phyloP scores from a whole-genome alignment of 495 filamentous ascomycete species.

The Neurospora sp. region DNA sequence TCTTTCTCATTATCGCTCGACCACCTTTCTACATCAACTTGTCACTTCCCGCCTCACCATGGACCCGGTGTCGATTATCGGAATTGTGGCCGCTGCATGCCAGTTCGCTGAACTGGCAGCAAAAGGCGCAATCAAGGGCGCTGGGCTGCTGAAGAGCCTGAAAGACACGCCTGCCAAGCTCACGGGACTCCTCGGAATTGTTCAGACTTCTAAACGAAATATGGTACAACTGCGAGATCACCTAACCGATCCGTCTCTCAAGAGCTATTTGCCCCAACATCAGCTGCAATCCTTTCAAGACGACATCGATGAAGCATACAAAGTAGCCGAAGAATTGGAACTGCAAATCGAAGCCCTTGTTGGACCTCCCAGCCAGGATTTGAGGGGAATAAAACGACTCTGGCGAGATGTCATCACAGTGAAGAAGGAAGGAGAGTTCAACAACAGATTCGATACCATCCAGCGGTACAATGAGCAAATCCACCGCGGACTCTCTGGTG shows the following conservation, averaged over 20 bases:
- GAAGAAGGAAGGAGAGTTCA: not conserved
- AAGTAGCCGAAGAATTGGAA: not conserved
- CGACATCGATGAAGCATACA: not conserved
- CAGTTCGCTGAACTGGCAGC: not conserved
- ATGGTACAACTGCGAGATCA: not conserved
- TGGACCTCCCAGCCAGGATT: not conserved
- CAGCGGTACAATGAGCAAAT: not conserved
- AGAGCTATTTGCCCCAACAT: not conserved
- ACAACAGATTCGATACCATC: not conserved
- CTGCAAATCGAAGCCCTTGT: not conserved
- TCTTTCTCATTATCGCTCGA: not conserved
- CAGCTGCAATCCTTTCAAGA: not conserved
- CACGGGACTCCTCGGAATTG: not conserved
- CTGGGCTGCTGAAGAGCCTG: not conserved
- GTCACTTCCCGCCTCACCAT: not conserved
- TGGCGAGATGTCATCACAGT: not conserved
- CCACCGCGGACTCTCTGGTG: not conserved
- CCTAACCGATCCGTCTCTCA: not conserved
- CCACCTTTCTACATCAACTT: not conserved
- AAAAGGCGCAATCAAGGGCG: not conserved
- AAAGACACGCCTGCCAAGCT: not conserved
- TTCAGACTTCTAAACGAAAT: not conserved
- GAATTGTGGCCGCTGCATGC: not conserved
- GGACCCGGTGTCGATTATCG: not conserved
- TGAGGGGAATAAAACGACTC: not conserved